Base-by-base conservation (phyloP, 129 eudicot species). In the Cynara cardunculus region DNA sequence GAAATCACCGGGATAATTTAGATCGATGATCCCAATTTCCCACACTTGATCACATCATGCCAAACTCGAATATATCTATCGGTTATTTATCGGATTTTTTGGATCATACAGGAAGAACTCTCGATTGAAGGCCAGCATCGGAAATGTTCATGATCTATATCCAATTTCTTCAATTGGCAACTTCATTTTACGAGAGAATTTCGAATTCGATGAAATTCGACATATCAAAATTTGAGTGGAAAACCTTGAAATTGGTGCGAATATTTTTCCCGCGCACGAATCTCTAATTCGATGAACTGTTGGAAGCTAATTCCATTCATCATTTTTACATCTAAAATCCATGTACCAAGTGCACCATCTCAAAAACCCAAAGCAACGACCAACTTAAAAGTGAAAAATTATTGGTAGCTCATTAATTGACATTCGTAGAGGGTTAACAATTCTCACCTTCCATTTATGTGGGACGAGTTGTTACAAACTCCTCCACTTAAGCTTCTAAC, bases 121-220 rank as follows among this genome's bases (percentile, higher is more conserved):
- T 46, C 19, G 59, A 46, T 46, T 46, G 59, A 46, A 12, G 59
- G 19, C 19, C 19, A 46, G 56, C 56, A 7, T 44, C 3, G 14
- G n/a, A 46, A 46, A 46, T 14, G n/a, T 46, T 46, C 0, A 49
- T 49, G 0, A 49, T 49, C 30, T 64, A 26, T 76, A 22, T 10
- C 65, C 39, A 32, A 10, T 24, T 65, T 49, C 18, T 77, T 75
- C 67, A 21, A 56, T 27, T 19, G 56, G 12, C 6, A 49, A 69
- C 67, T 49, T 44, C 56, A 78, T 30, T 11, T 41, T 69, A 12
- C 27, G 56, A 25, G 62, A 25, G 32, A 53, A 19, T 27, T 46
- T 28, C n/a, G 32, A 78, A 78, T 44, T 69, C 24, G 69, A 79
- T 46, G n/a, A 64, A 62, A 64, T 66, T 19, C 10, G 18, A 78